Evolutionary conservation across 805 yeast genomes (phyloP), one percentile per base, ranked within the genome.

Genomic region (Kurtzmaniella cleridarum): DNA sequence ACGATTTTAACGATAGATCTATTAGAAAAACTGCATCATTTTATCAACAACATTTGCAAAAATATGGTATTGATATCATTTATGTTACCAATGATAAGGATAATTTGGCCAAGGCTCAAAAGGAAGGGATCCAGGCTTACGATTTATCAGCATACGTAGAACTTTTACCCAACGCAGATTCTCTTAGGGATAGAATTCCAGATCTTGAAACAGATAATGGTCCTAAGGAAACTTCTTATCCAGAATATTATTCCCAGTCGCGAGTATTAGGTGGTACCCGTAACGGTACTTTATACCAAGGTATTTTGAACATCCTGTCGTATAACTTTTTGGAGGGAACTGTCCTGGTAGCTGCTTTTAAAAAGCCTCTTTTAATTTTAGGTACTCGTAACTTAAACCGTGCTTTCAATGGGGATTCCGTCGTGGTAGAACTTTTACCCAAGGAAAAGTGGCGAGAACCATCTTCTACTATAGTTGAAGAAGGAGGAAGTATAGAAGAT

Each of bases 1-100:
- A 91, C 54, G 98, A 91, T 60, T 74, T 91, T 56, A 91, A 91
- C 53, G 98, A 91, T 60, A 69, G 96, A 47, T 88, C 96, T 20
- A 89, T 93, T 34, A 74, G 97, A 57, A 73, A 71, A 41, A 77
- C 84, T 15, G 80, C 85, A 18, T 55, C 71, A 31, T 93, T 89
- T 84, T 93, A 79, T 58, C 60, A 73, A 15, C 49, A 62, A 11
- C 99, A 93, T 64, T 62, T 93, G 39, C 53, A 62, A 26, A 38
- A 49, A 14, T 37, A 53, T 40, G 54, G 49, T 38, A 55, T 52
- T 2, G 60, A 55, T 6, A 72, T 84, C 36, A 64, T 83, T 1
- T 64, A 84, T 38, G 65, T 93, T 16, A 78, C 96, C n/a, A 84
- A 90, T 53, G 98, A 91, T 57, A 71, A 71, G 28, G 76, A 73